Base-by-base conservation (phyloP, 2,329 filamentous ascomycete species). In the Aspergillus brasiliensis region DNA sequence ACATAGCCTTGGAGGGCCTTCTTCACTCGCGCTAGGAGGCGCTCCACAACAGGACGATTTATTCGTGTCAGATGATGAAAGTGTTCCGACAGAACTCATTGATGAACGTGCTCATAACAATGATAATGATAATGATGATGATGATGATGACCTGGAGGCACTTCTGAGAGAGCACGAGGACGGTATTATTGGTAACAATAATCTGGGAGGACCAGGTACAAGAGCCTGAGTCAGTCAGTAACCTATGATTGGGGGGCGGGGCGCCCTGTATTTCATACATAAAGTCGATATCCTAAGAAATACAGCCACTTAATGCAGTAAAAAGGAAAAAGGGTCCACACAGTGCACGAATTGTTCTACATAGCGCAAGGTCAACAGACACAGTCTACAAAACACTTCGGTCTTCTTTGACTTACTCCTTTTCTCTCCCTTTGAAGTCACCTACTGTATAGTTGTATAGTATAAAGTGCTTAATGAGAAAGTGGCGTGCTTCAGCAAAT, bases 101-200 rank as follows among this genome's bases (percentile, higher is more conserved):
- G 37, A 46, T 10, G 27, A 27, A 44, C 10, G 52, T 15, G n/a
- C 40, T 1, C 42, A 60, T 23, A 58, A 69, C 19, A 46, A 62
- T 19, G 58, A 69, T 25, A 46, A 62, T 23, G 58, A 69, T 25
- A 46, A 62, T 23, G 47, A 56, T 15, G 59, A 63, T 0, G 82
- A 84, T 7, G 70, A 75, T 11, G 78, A 82, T 66, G 78, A 80
- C 61, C 69, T 87, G 19, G 84, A 86, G 65, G 81, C 81, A 28
- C 72, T 87, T 27, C 75, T 87, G 55, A 81, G 80, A 28, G 83
- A 84, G 62, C 78, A 80, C 42, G 73, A 73, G 49, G 61, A 66
- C 42, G 56, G 21, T 23, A 56, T 44, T 34, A 47, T 17, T 46
- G 40, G 27, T 17, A 31, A 28, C 4, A 19, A 49, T n/a, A 17